Evolutionary conservation across 169 alveolate species (phyloP).

Genomic region (Plasmodium billcollinsi): DNA sequence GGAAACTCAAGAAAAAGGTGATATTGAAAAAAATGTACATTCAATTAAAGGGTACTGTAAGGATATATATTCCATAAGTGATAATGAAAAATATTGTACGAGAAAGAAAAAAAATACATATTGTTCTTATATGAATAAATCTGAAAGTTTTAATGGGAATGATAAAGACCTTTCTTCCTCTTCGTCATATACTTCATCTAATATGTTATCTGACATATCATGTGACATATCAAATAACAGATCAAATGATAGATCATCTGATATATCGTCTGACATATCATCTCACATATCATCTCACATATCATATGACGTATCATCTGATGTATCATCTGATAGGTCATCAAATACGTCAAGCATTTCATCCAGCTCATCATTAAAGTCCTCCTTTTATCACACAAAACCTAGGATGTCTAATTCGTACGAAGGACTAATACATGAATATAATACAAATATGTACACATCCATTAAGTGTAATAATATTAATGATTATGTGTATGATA

Average conservation of each 20-base stretch:
- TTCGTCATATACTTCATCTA: not conserved
- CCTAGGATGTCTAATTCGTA: not conserved
- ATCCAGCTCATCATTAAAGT: not conserved
- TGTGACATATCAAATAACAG: not conserved
- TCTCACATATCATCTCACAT: not conserved
- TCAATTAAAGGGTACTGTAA: not conserved
- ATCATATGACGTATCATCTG: not conserved
- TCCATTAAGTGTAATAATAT: too few relatives aligned
- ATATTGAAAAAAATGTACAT: not conserved
- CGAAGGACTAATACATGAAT: not conserved
- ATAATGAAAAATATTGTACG: conserved; percentile 9
- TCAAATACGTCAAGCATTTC: not conserved
- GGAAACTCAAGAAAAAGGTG: not conserved
- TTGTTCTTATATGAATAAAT: not conserved
- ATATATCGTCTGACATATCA: not conserved
- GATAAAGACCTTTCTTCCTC: not conserved
- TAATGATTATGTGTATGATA: too few relatives aligned
- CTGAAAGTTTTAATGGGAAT: not conserved
- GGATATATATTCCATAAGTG: conserved; percentile 15
- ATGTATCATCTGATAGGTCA: not conserved
- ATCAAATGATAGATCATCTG: not conserved
- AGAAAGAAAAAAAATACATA: not conserved
- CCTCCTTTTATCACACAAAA: not conserved
- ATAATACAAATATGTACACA: not conserved
- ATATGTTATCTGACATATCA: not conserved